Conservation (phyloP, 441 rosid species). For the Macaranga tanarius region DNA sequence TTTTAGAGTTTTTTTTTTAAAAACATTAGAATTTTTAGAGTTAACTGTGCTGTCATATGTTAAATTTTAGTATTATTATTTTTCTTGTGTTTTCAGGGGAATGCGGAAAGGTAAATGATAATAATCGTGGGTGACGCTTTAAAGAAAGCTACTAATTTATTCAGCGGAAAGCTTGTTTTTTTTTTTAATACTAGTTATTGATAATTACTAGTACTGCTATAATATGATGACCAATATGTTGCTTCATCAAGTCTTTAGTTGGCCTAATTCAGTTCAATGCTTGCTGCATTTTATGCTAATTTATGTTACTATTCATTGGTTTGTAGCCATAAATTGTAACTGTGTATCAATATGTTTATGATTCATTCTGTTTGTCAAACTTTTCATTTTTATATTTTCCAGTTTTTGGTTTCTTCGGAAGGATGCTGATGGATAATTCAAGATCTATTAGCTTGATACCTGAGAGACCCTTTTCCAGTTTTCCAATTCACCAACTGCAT, state of each 20-base stretch:
- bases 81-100: conserved; percentile 56
- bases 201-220: background rate
- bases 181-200: too few relatives aligned
- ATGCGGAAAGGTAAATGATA: conserved; percentile 88
- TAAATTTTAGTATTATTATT: too few relatives aligned
- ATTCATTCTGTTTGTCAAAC: too few relatives aligned
- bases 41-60: too few relatives aligned
- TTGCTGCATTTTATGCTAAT: background rate
- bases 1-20: too few relatives aligned
- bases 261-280: background rate
- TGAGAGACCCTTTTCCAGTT: conserved; percentile 82
- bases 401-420: conserved; percentile 62
- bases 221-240: background rate
- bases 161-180: conserved; percentile 46
- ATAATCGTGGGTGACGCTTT: conserved; percentile 89
- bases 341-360: background rate
- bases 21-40: too few relatives aligned
- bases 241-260: background rate
- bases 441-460: conserved; percentile 75
- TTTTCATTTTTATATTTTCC: conserved; percentile 37
- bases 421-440: conserved; percentile 52
- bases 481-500: conserved; percentile 66
- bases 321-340: background rate
- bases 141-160: conserved; percentile 65
- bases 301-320: background rate